Base-by-base conservation (phyloP, 129 eudicot species). In the Artemisia tridentata region DNA sequence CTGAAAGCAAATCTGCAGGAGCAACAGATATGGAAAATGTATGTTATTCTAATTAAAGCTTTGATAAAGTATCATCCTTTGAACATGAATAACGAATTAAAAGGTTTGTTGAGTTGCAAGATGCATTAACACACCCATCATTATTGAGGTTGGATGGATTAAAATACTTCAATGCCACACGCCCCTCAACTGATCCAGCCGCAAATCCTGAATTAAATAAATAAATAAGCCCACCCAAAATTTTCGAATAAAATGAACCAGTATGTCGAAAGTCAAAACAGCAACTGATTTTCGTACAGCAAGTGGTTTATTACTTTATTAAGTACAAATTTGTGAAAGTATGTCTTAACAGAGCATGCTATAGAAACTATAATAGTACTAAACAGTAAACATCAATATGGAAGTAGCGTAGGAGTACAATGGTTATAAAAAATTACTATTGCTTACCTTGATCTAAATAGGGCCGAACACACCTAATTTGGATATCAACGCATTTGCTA, bases 131-230 rank as follows among this genome's bases (percentile, higher is more conserved):
- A 61, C 74, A 89, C 98, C 97, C 96, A 18, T 80, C 82, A n/a
- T 72, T 74, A 21, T 63, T 75, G 67, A 77, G 72, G 61, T 72
- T 71, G 68, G 92, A 82, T 62, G 84, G 59, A 71, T 65, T 54
- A 43, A 78, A 56, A 81, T 84, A 84, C 65, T 85, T 78, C 82
- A 89, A 70, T 10, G 86, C 85, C 41, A 89, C 96, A 61, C 90
- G 87, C 46, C 98, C 98, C 75, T 93, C 98, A 72, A 82, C 56
- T 54, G 98, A 93, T 79, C 98, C 98, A 82, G 83, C 92, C 9
- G 84, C 90, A 84, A 95, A 90, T 69, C 96, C 99, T 93, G 80
- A 73, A 76, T 49, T 17, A 72, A 48, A 61, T 38, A 61, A 41
- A 15, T 6, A 18, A 38, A 19, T 20, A 45, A 38, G 3, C 55